These are phyloP conservation scores for Phytophthora meadii DNA, from an alignment of 352 stramenopile species.

Conservation along the genomic window DNA sequence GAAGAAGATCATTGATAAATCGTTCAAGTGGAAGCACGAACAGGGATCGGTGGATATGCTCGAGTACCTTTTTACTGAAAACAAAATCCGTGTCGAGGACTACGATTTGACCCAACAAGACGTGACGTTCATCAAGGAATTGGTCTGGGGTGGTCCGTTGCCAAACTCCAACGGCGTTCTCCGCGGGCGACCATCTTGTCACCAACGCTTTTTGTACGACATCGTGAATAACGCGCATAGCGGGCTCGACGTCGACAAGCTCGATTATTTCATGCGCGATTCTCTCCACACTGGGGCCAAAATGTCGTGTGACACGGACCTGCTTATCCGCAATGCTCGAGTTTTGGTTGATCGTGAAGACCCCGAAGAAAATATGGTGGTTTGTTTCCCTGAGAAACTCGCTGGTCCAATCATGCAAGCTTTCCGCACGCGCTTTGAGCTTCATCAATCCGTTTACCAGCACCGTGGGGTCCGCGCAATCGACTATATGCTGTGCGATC, in stretches of 20 bases:
- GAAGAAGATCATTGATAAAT: constrained; percentile 37
- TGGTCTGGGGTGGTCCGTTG: constrained; percentile 75
- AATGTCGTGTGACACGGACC: constrained; percentile 71
- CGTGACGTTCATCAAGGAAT: constrained; percentile 79
- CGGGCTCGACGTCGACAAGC: constrained; percentile 90
- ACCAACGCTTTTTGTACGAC: constrained; percentile 85
- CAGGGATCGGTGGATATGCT: constrained; percentile 82
- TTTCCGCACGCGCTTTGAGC: constrained; percentile 86
- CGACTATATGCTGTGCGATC: constrained; percentile 91
- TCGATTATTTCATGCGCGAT: constrained; percentile 92
- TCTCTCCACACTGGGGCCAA: constrained; percentile 78
- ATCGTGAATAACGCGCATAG: constrained; percentile 91
- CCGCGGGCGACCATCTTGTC: constrained; percentile 45
- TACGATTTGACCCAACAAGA: constrained; percentile 64
- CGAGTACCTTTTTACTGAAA: constrained; percentile 62
- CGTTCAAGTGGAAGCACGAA: constrained; percentile 76
- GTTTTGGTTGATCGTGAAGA: constrained; percentile 71
- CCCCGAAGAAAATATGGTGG: constrained; percentile 44
- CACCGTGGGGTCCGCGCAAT: constrained; percentile 83
- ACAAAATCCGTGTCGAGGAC: constrained; percentile 60
- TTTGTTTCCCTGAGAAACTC: constrained; percentile 92
- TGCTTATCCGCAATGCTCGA: constrained; percentile 79
- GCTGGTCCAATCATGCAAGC: constrained; percentile 87
- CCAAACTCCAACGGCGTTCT: constrained; percentile 39
- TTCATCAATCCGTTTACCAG: constrained; percentile 91